Percentiles rank a stretch among this genome's conserved stretches.
Conservation (phyloP, 495 filamentous ascomycete genomes). For the Bacidia rubella region DNA sequence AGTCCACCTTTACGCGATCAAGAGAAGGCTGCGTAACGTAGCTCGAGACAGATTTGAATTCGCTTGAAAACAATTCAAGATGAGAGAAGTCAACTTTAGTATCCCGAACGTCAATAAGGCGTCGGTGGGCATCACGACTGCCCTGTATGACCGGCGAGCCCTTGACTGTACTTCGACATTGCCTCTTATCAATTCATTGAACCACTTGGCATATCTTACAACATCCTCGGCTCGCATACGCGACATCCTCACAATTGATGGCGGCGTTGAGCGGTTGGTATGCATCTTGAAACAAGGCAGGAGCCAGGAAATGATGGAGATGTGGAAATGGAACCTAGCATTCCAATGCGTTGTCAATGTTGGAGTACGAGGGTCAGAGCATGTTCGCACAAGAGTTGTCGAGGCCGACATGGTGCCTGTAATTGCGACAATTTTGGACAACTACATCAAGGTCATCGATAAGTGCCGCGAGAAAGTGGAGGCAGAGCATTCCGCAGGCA, state of each 20-base stretch:
- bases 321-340: slow-evolving; percentile 99
- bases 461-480: slow-evolving; percentile 77
- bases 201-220: slow-evolving; percentile 94
- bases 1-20: neutral
- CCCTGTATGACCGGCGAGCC: slow-evolving; percentile 90
- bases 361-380: slow-evolving; percentile 87
- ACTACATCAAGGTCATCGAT: slow-evolving; percentile 93
- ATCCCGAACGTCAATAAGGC: slow-evolving; percentile 99
- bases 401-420: slow-evolving; percentile 99
- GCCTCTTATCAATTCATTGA: slow-evolving; percentile 93
- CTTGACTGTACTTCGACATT: slow-evolving; percentile 97
- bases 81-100: slow-evolving; percentile 99
- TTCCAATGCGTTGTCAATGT: slow-evolving; percentile 99
- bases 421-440: slow-evolving; percentile 96
- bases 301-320: slow-evolving; percentile 96
- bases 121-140: slow-evolving; percentile 96
- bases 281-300: slow-evolving; percentile 95
- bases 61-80: slow-evolving; percentile 34
- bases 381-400: slow-evolving; percentile 83
- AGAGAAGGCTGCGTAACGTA: neutral
- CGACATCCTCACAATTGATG: slow-evolving; percentile 96
- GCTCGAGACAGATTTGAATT: neutral
- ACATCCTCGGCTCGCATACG: slow-evolving; percentile 96
- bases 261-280: slow-evolving; percentile 87
- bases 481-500: slow-evolving; percentile 42